Evolutionary conservation across 768 basidiomycete genomes (phyloP), one percentile per base, ranked within the genome.

Genomic region (Trametes elegans): DNA sequence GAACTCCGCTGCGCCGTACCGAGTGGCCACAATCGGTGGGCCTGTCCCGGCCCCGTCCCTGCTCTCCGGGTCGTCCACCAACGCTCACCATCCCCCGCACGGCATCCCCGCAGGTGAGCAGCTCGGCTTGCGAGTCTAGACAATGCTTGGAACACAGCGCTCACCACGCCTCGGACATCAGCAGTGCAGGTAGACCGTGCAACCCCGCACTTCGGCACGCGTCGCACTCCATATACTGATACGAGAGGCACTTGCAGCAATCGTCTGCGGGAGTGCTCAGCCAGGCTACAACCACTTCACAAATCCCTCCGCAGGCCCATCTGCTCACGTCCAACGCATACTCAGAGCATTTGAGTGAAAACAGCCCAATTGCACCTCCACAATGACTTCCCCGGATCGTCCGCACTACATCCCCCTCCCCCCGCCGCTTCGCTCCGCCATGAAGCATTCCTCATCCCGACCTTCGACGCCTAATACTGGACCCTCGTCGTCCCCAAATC

Each of bases 351-450:
- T 7, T 7, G 39, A 8, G 21, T 14, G n/a, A 29, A 24, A 47
- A 18, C 49, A 47, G n/a, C 23, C 18, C 3, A 19, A 11, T 18
- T 13, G 38, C 41, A 27, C 18, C 47, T 34, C 55, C 43, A 49
- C 44, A 26, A 58, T 62, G 61, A 36, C 49, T 39, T 62, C 64
- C 19, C 62, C 57, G 5, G 65, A 55, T 19, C 58, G 57, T 14
- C 59, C 64, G 23, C 59, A 58, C 19, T 54, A 64, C 45, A 64
- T 64, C 49, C 42, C 60, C 8, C 28, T 65, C 10, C 62, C 67
- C 5, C 44, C 63, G 28, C 65, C 74, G 24, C 73, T 82, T 10
- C 78, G 82, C 49, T 81, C 82, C 4, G 83, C 83, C 16, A 71
- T 84, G 62, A 84, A 83, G 66, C 74, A 76, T 43, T 41, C 70